Evolutionary conservation across 2,329 filamentous ascomycete species (phyloP).

Genomic region (Cytospora mali): DNA sequence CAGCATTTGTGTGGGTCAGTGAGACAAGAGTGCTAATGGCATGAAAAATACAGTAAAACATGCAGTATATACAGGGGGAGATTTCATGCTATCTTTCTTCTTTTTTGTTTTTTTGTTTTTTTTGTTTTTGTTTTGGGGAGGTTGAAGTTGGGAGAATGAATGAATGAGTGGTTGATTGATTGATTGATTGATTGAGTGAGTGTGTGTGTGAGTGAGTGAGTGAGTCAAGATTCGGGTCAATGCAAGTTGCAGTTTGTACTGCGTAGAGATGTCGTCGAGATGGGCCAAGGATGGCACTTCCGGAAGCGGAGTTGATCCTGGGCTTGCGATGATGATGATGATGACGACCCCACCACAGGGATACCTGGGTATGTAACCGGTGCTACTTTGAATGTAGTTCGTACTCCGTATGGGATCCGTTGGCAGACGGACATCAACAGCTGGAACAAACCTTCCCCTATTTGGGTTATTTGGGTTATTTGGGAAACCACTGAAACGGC

Average conservation of each 20-base stretch:
- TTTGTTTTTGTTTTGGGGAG: no score
- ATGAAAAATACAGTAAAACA: background rate
- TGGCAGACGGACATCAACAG: no score
- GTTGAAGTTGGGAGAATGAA: no score
- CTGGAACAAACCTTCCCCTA: background rate
- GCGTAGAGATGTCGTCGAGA: background rate
- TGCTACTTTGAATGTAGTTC: no score
- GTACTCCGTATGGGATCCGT: no score
- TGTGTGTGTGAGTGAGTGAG: background rate
- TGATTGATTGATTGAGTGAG: no score
- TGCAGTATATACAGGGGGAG: background rate
- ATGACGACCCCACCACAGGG: background rate
- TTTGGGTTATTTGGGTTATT: constrained; percentile 13
- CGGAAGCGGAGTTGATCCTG: constrained; percentile 20
- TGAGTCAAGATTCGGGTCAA: constrained; percentile 1
- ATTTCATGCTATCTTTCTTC: background rate
- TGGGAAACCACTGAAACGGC: no score
- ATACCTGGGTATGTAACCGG: no score
- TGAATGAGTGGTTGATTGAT: no score
- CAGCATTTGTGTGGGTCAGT: background rate
- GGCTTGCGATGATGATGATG: constrained; percentile 18
- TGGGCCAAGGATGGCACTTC: constrained; percentile 7
- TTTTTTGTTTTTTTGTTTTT: no score
- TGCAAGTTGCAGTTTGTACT: background rate
- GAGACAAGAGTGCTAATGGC: background rate